Evolutionary conservation across 257 asterid species (phyloP).

Genomic region (Petrea volubilis): DNA sequence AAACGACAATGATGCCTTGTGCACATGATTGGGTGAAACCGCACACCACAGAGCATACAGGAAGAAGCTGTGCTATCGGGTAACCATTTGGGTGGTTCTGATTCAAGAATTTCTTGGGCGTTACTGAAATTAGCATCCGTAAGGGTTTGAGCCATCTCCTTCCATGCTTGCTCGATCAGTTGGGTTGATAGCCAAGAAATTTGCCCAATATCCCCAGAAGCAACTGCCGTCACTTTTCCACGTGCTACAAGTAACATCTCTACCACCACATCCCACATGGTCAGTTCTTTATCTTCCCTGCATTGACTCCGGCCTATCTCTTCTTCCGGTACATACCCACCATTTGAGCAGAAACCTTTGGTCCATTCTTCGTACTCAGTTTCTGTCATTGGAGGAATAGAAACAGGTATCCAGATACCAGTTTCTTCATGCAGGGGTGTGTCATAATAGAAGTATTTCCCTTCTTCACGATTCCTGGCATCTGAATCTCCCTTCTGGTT

Average conservation of each 20-base stretch:
- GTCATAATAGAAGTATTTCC: slow-evolving; percentile 74
- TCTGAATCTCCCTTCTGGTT: slow-evolving; percentile 27
- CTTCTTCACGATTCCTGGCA: slow-evolving; percentile 34
- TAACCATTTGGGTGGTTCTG: slow-evolving; percentile 96
- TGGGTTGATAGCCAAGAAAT: slow-evolving; percentile 71
- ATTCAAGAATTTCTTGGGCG: slow-evolving; percentile 75
- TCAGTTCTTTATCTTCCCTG: slow-evolving; percentile 72
- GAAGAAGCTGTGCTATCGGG: slow-evolving; percentile 91
- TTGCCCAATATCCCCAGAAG: slow-evolving; percentile 71
- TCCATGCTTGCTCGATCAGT: slow-evolving; percentile 91
- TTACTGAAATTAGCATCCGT: slow-evolving; percentile 68
- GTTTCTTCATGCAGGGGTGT: slow-evolving; percentile 87
- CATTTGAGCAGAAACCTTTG: slow-evolving; percentile 69
- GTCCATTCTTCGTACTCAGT: slow-evolving; percentile 83
- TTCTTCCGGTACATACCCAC: slow-evolving; percentile 73
- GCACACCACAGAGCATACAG: slow-evolving; percentile 88
- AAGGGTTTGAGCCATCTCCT: slow-evolving; percentile 92
- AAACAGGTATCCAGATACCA: slow-evolving; percentile 97
- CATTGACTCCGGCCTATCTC: slow-evolving; percentile 66
- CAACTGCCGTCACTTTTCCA: slow-evolving; percentile 69
- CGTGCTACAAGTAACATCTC: slow-evolving; percentile 94
- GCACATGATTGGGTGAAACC: slow-evolving; percentile 97
- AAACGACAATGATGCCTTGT: slow-evolving; percentile 96
- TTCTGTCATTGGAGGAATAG: slow-evolving; percentile 94
- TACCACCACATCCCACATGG: slow-evolving; percentile 97